Evolutionary conservation across 2,329 filamentous ascomycete species (phyloP).

Genomic region (Diaporthe destruens): DNA sequence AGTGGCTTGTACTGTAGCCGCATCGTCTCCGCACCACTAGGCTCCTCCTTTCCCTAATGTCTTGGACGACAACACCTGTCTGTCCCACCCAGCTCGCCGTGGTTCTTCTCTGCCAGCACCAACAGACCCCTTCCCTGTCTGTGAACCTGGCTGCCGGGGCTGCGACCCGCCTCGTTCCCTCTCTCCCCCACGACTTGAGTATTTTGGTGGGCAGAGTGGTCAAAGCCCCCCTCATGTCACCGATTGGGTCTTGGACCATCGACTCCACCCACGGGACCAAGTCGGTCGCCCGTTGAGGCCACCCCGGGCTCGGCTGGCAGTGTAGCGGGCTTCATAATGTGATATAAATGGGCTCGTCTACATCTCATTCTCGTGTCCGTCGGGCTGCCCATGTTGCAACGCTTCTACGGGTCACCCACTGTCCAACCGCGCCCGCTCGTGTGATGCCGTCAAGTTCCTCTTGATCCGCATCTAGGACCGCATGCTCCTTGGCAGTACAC

Average conservation of each 20-base stretch:
- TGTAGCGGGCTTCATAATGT: constrained; percentile 26
- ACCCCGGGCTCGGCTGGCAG: constrained; percentile 27
- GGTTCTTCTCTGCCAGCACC: constrained; percentile 12
- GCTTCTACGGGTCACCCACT: neutral
- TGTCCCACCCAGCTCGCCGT: constrained; percentile 18
- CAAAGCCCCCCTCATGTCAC: constrained; percentile 26
- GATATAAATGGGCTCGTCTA: constrained; percentile 37
- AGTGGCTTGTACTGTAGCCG: constrained; percentile 33
- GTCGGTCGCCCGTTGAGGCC: constrained; percentile 39
- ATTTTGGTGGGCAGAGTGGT: constrained; percentile 10
- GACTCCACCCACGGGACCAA: constrained; percentile 39
- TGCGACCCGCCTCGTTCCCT: constrained; percentile 5
- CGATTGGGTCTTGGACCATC: constrained; percentile 30
- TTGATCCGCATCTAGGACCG: constrained; percentile 32
- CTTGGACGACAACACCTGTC: constrained; percentile 25
- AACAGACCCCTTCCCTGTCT: constrained; percentile 28
- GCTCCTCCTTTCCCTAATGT: constrained; percentile 19
- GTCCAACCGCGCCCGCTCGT: constrained; percentile 16
- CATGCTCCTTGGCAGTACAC: constrained; percentile 28
- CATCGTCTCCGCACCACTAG: constrained; percentile 30
- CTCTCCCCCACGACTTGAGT: neutral
- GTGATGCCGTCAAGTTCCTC: constrained; percentile 16
- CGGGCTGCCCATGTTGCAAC: constrained; percentile 25
- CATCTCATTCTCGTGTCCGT: constrained; percentile 21
- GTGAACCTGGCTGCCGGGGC: constrained; percentile 25